phyloP scores from a whole-genome alignment of 2,329 filamentous ascomycete species.

The Talaromyces funiculosus region DNA sequence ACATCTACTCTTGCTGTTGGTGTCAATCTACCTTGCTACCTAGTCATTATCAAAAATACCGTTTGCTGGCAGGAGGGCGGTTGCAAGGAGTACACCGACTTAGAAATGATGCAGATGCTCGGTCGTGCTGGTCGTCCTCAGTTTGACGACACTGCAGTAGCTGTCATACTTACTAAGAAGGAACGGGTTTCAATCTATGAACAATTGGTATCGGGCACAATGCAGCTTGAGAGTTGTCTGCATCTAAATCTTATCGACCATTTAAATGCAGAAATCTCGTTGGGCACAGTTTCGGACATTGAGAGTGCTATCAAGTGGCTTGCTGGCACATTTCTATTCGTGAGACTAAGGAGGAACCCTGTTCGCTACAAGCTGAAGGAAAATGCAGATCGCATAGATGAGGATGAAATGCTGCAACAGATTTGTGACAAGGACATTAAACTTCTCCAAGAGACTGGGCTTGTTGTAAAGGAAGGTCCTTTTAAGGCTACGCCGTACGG shows the following conservation, averaged over 20 bases:
- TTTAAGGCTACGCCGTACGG: constrained; percentile 67
- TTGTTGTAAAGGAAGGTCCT: constrained; percentile 48
- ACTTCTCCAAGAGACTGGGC: constrained; percentile 54
- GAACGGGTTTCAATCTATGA: constrained; percentile 63
- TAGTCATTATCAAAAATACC: constrained; percentile 79
- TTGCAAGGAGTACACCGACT: constrained; percentile 67
- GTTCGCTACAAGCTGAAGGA: constrained; percentile 62
- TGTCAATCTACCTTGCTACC: constrained; percentile 76
- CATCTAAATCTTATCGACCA: constrained; percentile 78
- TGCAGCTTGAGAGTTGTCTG: constrained; percentile 69
- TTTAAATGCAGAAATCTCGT: constrained; percentile 74
- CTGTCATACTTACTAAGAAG: constrained; percentile 72
- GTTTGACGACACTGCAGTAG: constrained; percentile 69
- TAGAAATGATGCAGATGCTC: constrained; percentile 88
- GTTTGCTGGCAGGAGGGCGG: constrained; percentile 56
- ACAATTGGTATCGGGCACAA: constrained; percentile 65
- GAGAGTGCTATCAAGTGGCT: constrained; percentile 68
- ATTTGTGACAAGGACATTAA: constrained; percentile 66
- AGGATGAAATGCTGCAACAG: constrained; percentile 61
- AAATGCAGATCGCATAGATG: constrained; percentile 43
- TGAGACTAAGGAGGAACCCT: constrained; percentile 67
- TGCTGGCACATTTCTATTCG: constrained; percentile 68
- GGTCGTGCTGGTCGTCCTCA: constrained; percentile 78
- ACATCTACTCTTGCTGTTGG: constrained; percentile 81
- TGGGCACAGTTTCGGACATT: constrained; percentile 64